A percentile compares a stretch with the other conserved stretches of the same genome.
These are phyloP conservation scores for Akanthomyces uredinophilus DNA, from an alignment of 2,329 filamentous ascomycete genomes.

Conservation along the genomic window DNA sequence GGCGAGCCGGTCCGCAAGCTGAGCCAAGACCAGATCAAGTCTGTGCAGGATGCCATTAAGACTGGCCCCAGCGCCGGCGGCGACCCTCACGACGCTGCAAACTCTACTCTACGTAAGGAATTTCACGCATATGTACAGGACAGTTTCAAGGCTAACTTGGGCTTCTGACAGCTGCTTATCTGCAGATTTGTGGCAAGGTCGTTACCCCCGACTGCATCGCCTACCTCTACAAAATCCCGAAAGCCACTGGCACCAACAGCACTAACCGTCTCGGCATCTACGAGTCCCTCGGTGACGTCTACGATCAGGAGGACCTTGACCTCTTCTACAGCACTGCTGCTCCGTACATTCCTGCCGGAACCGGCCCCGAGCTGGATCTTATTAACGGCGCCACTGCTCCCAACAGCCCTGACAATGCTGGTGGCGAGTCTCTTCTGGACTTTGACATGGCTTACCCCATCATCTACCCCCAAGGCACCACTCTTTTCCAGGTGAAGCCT, in stretches of 20 bases:
- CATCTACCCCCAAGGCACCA: constrained; percentile 46
- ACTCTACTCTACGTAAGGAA: constrained; percentile 6
- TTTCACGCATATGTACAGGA: too few species aligned
- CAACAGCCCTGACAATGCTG: constrained; percentile 24
- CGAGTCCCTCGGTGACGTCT: constrained; percentile 47
- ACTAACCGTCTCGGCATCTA: constrained; percentile 48
- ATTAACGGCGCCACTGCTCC: constrained; percentile 44
- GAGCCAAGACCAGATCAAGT: constrained; percentile 18
- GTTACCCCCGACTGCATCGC: constrained; percentile 54
- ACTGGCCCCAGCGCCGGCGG: neutral
- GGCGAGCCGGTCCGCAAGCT: constrained; percentile 18
- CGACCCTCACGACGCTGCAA: neutral
- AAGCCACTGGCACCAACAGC: constrained; percentile 28
- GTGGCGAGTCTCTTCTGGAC: constrained; percentile 49
- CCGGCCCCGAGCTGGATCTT: constrained; percentile 38
- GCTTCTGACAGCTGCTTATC: neutral
- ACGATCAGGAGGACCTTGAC: constrained; percentile 44
- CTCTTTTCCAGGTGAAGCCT: constrained; percentile 41
- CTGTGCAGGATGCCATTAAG: constrained; percentile 8
- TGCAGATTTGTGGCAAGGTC: constrained; percentile 40
- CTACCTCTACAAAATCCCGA: constrained; percentile 41
- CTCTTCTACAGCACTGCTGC: constrained; percentile 42
- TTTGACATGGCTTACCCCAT: constrained; percentile 46
- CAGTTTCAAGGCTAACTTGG: neutral
- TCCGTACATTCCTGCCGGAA: constrained; percentile 35